Evolutionary conservation across 257 asterid species (phyloP), one percentile per base, ranked within the genome.

Genomic region (Penstemon davidsonii): DNA sequence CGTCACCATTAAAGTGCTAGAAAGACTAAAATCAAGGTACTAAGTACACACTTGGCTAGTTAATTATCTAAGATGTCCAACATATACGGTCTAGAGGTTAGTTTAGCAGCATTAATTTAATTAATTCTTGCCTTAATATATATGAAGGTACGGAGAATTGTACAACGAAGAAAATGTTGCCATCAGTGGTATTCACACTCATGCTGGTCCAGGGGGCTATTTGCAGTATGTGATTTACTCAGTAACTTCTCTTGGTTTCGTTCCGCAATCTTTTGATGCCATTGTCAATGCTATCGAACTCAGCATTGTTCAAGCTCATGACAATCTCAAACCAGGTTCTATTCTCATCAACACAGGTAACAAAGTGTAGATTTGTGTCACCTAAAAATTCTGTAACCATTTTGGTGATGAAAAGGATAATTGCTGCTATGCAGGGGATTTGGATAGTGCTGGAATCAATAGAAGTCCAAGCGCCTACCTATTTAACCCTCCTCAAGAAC

Each of bases 171-270:
- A 80, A 0, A 86, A 86, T 9, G 69, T 86, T 55, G 89, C 92
- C 33, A 84, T 86, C 55, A 86, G 92, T 72, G 92, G 92, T 5
- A 86, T 78, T 33, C 92, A 86, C 67, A 81, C 89, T 19, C 89
- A 86, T 74, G 92, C 92, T 40, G 92, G 87, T 5, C 88, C 92
- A 8, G 92, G 92, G 54, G 92, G 92, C 4, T 86, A 86, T 60
- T 71, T 86, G 72, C 92, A 83, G 65, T 86, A 86, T 33, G 76
- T 86, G 18, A 80, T 83, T 3, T 86, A 84, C 19, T 71, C 75
- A 0, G 19, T 86, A 15, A 86, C 92, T 15, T 84, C 92, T 13
- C 82, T 86, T 4, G 92, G 92, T 58, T 84, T 86, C 74, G 82
- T 86, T 50, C 84, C 75, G 12, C 92, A 86, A 39, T 86, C 92